Evolutionary conservation across 2,329 filamentous ascomycete species (phyloP).

Genomic region (Talaromyces sp.): DNA sequence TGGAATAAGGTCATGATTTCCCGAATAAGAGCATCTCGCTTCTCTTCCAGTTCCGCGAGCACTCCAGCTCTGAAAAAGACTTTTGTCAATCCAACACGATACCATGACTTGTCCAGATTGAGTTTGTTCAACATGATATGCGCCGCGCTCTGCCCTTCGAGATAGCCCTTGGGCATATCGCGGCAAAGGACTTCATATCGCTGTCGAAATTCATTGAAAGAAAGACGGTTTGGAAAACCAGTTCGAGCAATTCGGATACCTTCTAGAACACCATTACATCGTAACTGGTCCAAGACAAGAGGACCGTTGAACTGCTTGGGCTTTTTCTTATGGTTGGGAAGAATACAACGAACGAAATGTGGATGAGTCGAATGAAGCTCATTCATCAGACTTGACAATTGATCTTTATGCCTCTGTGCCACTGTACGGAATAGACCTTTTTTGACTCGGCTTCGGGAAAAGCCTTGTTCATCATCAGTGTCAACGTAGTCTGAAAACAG

Average conservation of each 20-base stretch:
- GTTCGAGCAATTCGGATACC: slow-evolving; percentile 96
- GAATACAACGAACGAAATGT: slow-evolving; percentile 95
- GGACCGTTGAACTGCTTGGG: slow-evolving; percentile 89
- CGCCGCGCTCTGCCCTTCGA: slow-evolving; percentile 85
- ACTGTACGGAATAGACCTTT: slow-evolving; percentile 96
- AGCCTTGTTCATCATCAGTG: slow-evolving; percentile 68
- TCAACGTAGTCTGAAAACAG: slow-evolving; percentile 89
- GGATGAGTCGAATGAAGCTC: slow-evolving; percentile 95
- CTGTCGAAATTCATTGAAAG: slow-evolving; percentile 90
- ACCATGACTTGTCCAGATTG: slow-evolving; percentile 78
- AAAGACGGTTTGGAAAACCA: slow-evolving; percentile 89
- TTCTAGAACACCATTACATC: slow-evolving; percentile 98
- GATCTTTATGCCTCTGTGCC: slow-evolving; percentile 95
- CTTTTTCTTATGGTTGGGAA: slow-evolving; percentile 96
- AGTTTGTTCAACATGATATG: slow-evolving; percentile 87
- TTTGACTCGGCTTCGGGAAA: slow-evolving; percentile 78
- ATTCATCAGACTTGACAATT: slow-evolving; percentile 91
- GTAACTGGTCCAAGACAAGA: slow-evolving; percentile 93
- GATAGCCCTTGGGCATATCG: slow-evolving; percentile 82
- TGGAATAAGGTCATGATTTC: slow-evolving; percentile 95
- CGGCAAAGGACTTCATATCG: slow-evolving; percentile 92
- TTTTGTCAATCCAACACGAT: slow-evolving; percentile 91
- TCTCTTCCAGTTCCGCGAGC: slow-evolving; percentile 92
- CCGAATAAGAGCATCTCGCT: slow-evolving; percentile 85
- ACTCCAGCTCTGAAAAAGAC: slow-evolving; percentile 98